Base-by-base conservation (phyloP, 1,284 basidiomycete genomes). In the Prillingera fragicola region DNA sequence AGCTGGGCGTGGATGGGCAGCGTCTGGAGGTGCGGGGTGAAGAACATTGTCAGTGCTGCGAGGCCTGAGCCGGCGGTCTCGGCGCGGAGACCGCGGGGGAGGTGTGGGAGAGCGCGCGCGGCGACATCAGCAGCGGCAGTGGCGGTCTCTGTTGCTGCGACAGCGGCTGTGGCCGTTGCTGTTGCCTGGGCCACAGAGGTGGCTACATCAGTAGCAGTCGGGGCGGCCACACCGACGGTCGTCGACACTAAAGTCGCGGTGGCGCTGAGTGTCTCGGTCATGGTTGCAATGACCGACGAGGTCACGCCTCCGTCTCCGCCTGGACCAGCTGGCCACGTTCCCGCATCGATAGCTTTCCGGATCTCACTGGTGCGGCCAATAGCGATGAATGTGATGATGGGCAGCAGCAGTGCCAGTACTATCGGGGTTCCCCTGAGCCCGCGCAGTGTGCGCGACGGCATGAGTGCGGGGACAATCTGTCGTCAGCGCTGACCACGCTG, bases 361-460 rank as follows among this genome's bases (percentile, higher is more conserved):
- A 70, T 63, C 49, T 70, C 69, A 6, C 64, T 63, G 0, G 69
- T 69, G 14, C 69, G 57, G 3, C 70, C 70, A 28, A 72, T 71
- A 12, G 68, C 56, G 25, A 70, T 52, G 38, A 71, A 70, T 8
- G 62, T 57, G 15, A 72, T 57, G 33, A 71, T 32, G 0, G 70
- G 68, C 13, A 72, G 38, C 3, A 70, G 45, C 13, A 70, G 41
- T 6, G 62, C 58, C 18, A 69, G 50, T 12, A 60, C 29, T 34
- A 57, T 45, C 5, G 57, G 65, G 13, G 55, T 54, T 13, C 44
- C 45, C 13, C 50, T 57, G 13, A 57, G 47, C 4, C 54, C 51
- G 15, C 57, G 49, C 18, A 57, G 59, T 45, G 61, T 57, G 1
- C 64, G 54, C 3, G 59, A 60, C 3, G 67, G 69, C 6, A 67